These are phyloP conservation scores for Isoetes engelmannii DNA, from an alignment of 83 land plant genomes.

Conservation along the genomic window DNA sequence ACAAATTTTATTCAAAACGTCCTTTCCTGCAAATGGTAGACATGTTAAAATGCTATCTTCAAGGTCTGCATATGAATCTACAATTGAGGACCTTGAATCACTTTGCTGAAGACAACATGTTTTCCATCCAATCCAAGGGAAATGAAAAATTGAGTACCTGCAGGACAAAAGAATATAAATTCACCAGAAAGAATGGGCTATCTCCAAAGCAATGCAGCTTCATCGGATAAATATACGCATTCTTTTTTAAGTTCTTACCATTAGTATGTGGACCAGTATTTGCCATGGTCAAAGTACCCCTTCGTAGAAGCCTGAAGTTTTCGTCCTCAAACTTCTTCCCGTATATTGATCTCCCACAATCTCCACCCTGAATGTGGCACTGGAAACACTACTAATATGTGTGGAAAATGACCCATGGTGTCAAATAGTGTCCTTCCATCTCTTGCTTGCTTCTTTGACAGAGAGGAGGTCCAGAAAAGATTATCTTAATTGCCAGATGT, in stretches of 20 bases:
- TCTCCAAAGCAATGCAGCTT: background rate
- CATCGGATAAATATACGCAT: background rate
- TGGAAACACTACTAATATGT: no score
- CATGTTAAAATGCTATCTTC: background rate
- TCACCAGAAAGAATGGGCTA: background rate
- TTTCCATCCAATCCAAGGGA: conserved; percentile 39
- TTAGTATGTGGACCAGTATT: conserved; percentile 41
- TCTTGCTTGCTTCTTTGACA: no score
- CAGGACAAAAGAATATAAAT: conserved; percentile 3
- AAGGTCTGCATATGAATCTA: background rate
- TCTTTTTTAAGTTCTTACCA: conserved; percentile 10
- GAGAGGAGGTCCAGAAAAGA: no score
- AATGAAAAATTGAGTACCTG: conserved; percentile 36
- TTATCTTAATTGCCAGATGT: no score
- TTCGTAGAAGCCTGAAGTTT: conserved; percentile 36
- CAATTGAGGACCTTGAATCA: conserved; percentile 23
- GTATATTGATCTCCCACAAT: conserved; percentile 38
- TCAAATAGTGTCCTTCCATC: no score
- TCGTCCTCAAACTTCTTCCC: conserved; percentile 41
- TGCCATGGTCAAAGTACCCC: conserved; percentile 36
- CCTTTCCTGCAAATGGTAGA: conserved; percentile 18
- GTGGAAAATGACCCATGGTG: no score
- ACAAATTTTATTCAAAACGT: conserved; percentile 14
- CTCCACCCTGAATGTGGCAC: conserved; percentile 24
- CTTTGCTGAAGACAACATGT: conserved; percentile 41